Conservation (phyloP, 225 moss, liverwort and hornwort genomes). For the Takakia lepidozioides region DNA sequence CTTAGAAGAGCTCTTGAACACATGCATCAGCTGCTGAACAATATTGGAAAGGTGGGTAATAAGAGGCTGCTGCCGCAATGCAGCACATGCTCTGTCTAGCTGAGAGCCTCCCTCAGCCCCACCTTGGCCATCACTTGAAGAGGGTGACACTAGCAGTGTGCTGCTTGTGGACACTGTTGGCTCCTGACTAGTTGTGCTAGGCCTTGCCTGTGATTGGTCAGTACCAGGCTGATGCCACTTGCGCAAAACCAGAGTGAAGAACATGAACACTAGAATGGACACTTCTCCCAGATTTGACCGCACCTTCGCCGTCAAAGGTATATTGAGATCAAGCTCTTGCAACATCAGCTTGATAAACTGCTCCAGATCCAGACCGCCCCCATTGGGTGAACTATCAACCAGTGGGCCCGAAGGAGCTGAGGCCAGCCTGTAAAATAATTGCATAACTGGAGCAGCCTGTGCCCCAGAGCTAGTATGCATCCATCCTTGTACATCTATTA, state of each 20-base stretch:
- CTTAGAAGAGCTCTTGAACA: slow-evolving; percentile 76
- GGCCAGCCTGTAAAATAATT: slow-evolving; percentile 92
- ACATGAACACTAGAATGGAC: slow-evolving; percentile 91
- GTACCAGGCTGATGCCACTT: slow-evolving; percentile 99
- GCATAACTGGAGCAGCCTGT: slow-evolving; percentile 97
- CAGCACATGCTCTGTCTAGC: slow-evolving; percentile 78
- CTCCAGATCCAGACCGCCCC: slow-evolving; percentile 80
- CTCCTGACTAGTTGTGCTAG: slow-evolving; percentile 35
- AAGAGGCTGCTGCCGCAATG: slow-evolving; percentile 75
- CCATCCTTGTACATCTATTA: slow-evolving; percentile 92
- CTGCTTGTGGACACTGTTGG: slow-evolving; percentile 26
- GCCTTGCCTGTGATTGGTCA: slow-evolving; percentile 61
- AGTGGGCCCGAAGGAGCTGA: slow-evolving; percentile 93
- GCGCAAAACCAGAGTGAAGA: slow-evolving; percentile 88
- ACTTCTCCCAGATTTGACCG: slow-evolving; percentile 92
- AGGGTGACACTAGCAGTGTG: slow-evolving; percentile 24
- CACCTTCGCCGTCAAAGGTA: slow-evolving; percentile 63
- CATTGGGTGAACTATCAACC: slow-evolving; percentile 56
- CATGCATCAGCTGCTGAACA: slow-evolving; percentile 78
- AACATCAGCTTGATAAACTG: slow-evolving; percentile 81
- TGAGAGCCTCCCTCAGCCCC: slow-evolving; percentile 54
- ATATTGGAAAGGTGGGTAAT: slow-evolving; percentile 72
- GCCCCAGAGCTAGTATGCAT: slow-evolving; percentile 91
- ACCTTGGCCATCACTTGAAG: slow-evolving; percentile 48
- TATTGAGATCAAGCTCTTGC: slow-evolving; percentile 81